Percentiles rank a stretch among this genome's conserved stretches.
Conservation (phyloP, 176 grass and related monocot genomes). For the Cocos nucifera region DNA sequence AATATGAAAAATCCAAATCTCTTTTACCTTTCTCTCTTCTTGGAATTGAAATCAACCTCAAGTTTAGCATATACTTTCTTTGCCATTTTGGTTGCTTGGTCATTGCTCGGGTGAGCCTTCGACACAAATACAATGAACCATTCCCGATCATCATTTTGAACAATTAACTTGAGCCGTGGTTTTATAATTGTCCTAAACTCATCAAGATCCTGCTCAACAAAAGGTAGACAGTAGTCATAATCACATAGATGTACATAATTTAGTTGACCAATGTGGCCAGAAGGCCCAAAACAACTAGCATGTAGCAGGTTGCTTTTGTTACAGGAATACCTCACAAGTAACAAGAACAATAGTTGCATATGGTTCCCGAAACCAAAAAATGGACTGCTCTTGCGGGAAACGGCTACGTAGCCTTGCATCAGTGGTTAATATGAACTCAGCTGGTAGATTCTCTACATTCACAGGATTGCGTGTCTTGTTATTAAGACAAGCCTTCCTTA, state of each 20-base stretch:
- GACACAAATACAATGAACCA: constrained; percentile 97
- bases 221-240: constrained; percentile 5
- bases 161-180: constrained; percentile 89
- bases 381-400: constrained; percentile 89
- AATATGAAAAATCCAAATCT: neutral
- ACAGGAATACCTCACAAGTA: constrained; percentile 63
- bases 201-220: constrained; percentile 74
- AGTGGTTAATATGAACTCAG: constrained; percentile 91
- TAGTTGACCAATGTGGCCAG: constrained; percentile 12
- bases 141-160: constrained; percentile 97
- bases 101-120: constrained; percentile 84
- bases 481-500: constrained; percentile 87
- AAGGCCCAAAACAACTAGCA: constrained; percentile 6
- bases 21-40: constrained; percentile 86
- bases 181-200: constrained; percentile 97
- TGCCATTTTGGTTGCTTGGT: constrained; percentile 86
- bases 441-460: constrained; percentile 62
- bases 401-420: constrained; percentile 87
- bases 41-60: constrained; percentile 97
- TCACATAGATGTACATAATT: neutral
- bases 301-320: constrained; percentile 6
- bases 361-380: constrained; percentile 92
- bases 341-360: constrained; percentile 88
- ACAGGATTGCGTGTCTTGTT: constrained; percentile 89
- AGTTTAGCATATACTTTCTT: constrained; percentile 87